phyloP scores from a whole-genome alignment of 139 green algal species.

The Chlamydomonas eustigma region DNA sequence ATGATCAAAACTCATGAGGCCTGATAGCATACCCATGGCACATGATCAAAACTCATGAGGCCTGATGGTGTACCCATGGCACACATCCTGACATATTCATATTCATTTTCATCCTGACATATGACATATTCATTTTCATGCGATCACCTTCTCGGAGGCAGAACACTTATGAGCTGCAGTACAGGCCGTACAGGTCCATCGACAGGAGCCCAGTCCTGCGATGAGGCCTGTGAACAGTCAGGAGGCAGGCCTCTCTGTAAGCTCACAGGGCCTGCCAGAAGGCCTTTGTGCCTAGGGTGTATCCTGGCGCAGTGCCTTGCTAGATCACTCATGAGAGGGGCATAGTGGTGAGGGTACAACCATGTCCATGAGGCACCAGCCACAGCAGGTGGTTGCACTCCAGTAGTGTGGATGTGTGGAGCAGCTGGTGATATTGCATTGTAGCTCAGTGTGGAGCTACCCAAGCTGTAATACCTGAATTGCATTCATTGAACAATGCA shows the following conservation, averaged over 20 bases:
- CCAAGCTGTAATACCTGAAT: too few species aligned
- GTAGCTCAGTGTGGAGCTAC: too few species aligned
- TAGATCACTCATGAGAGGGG: conserved; percentile 41
- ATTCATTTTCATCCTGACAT: too few species aligned
- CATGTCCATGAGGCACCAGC: conserved; percentile 36
- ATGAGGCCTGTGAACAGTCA: not conserved
- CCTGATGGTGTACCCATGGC: too few species aligned
- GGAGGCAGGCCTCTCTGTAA: not conserved
- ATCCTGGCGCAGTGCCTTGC: not conserved
- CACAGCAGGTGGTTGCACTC: not conserved
- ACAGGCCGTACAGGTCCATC: conserved; percentile 51
- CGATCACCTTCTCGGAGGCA: conserved; percentile 49
- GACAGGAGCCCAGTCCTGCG: conserved; percentile 24
- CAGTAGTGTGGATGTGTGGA: too few species aligned
- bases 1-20: too few species aligned
- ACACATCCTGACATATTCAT: too few species aligned
- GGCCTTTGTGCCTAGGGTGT: not conserved
- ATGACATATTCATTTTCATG: not conserved
- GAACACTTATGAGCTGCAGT: conserved; percentile 56
- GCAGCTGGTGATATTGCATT: too few species aligned
- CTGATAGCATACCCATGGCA: too few species aligned
- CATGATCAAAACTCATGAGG: too few species aligned
- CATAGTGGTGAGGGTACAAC: conserved; percentile 52
- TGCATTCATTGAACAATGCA: too few species aligned
- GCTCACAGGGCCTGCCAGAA: not conserved